Evolutionary conservation across 345 rosid genomes (phyloP).

Genomic region (Corymbia maculata): DNA sequence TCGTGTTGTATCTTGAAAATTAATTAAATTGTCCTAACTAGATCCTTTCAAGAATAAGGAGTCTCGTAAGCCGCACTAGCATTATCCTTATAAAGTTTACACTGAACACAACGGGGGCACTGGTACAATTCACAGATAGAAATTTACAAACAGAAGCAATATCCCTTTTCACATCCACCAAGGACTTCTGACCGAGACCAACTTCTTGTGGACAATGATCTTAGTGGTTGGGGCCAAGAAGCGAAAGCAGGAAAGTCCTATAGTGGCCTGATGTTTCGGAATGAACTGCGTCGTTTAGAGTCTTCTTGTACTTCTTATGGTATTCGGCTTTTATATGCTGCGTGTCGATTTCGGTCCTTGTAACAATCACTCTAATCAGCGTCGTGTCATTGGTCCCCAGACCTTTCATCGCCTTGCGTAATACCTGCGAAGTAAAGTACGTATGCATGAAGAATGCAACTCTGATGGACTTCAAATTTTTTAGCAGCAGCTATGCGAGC

Average conservation of each 20-base stretch:
- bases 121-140: neutral
- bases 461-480: neutral
- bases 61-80: neutral
- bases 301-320: conserved; percentile 40
- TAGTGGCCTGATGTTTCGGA: conserved; percentile 65
- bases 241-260: conserved; percentile 48
- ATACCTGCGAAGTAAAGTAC: conserved; percentile 15
- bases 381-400: conserved; percentile 49
- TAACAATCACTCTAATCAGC: conserved; percentile 48
- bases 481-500: neutral
- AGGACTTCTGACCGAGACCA: neutral
- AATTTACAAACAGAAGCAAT: neutral
- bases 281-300: conserved; percentile 50
- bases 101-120: neutral
- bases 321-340: conserved; percentile 59
- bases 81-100: neutral
- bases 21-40: neutral
- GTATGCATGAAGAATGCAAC: neutral
- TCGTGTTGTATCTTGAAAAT: neutral
- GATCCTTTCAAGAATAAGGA: neutral
- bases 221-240: conserved; percentile 46
- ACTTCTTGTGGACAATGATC: neutral
- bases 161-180: neutral
- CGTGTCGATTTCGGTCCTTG: conserved; percentile 70
- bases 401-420: conserved; percentile 57